These are phyloP conservation scores for Fusarium armeniacum DNA, from an alignment of 2,329 filamentous ascomycete species.

Conservation along the genomic window DNA sequence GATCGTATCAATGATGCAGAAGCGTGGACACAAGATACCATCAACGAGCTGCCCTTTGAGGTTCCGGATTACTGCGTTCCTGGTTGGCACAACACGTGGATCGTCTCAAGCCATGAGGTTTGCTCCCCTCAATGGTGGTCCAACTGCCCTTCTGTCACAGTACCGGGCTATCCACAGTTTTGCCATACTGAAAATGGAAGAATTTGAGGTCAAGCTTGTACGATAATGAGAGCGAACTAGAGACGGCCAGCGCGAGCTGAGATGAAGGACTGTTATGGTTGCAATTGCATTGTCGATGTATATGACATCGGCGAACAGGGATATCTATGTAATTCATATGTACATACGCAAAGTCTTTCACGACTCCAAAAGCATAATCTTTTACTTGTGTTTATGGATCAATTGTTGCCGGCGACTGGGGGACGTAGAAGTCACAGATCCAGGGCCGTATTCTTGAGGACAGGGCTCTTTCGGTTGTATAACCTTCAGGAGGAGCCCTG, in stretches of 20 bases:
- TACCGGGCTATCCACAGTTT: conserved; percentile 31
- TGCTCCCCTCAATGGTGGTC: conserved; percentile 41
- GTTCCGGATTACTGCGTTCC: conserved; percentile 46
- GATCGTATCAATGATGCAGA: conserved; percentile 50
- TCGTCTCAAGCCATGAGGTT: conserved; percentile 28
- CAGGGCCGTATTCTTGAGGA: neutral
- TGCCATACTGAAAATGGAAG: conserved; percentile 11
- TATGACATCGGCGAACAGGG: neutral
- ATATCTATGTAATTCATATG: conserved; percentile 2
- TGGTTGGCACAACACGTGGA: conserved; percentile 48
- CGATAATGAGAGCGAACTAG: conserved; percentile 21
- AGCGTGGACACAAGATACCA: conserved; percentile 43
- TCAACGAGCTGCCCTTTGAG: conserved; percentile 47
- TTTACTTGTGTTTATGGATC: neutral
- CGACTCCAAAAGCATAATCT: no score
- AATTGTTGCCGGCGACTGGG: neutral
- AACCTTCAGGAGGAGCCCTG: neutral
- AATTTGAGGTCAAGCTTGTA: conserved; percentile 17
- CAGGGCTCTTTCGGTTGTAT: conserved; percentile 1
- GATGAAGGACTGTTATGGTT: neutral
- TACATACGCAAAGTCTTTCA: neutral
- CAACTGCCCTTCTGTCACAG: conserved; percentile 36
- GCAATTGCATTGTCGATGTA: neutral
- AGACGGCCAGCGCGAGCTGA: conserved; percentile 33
- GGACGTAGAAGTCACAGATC: neutral